Percentiles rank a stretch among this genome's conserved stretches.
Conservation (phyloP, 371 early-diverging fungal species). For the Smittium mucronatum region DNA sequence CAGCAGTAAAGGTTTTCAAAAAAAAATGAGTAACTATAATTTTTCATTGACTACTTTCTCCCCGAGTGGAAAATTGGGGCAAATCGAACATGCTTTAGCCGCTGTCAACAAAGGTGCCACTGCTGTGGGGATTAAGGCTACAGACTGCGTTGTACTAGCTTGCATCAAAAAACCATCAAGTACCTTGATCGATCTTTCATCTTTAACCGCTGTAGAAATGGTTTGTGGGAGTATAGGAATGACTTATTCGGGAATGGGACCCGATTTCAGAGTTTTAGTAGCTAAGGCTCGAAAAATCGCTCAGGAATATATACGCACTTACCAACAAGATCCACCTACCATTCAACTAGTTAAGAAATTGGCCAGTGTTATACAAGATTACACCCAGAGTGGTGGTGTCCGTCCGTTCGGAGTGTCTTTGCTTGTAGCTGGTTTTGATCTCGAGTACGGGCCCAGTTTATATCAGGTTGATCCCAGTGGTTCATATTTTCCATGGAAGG, state of each 20-base stretch:
- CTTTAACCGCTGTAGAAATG: conserved; percentile 75
- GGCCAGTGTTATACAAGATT: conserved; percentile 96
- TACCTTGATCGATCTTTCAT: conserved; percentile 80
- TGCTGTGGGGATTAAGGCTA: conserved; percentile 94
- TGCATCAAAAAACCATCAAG: conserved; percentile 94
- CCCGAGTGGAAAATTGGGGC: conserved; percentile 98
- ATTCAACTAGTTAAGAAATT: conserved; percentile 90
- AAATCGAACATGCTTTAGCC: conserved; percentile 97
- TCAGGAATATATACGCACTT: conserved; percentile 85
- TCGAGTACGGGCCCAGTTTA: conserved; percentile 70
- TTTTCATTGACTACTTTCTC: conserved; percentile 99
- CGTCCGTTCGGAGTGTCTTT: conserved; percentile 98
- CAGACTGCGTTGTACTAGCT: conserved; percentile 94
- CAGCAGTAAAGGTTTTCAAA: not conserved
- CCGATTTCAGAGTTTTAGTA: conserved; percentile 90
- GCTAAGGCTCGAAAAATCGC: conserved; percentile 91
- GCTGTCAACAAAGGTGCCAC: conserved; percentile 93
- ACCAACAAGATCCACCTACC: conserved; percentile 88
- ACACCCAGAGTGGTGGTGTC: conserved; percentile 97
- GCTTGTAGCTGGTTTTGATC: conserved; percentile 89
- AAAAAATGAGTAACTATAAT: conserved; percentile 49
- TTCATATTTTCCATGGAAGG: conserved; percentile 96
- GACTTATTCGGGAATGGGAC: conserved; percentile 98
- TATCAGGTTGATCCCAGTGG: conserved; percentile 99
- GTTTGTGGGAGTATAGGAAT: conserved; percentile 89